phyloP scores from a whole-genome alignment of 371 early-diverging fungal species.

The Mycotypha africana region DNA sequence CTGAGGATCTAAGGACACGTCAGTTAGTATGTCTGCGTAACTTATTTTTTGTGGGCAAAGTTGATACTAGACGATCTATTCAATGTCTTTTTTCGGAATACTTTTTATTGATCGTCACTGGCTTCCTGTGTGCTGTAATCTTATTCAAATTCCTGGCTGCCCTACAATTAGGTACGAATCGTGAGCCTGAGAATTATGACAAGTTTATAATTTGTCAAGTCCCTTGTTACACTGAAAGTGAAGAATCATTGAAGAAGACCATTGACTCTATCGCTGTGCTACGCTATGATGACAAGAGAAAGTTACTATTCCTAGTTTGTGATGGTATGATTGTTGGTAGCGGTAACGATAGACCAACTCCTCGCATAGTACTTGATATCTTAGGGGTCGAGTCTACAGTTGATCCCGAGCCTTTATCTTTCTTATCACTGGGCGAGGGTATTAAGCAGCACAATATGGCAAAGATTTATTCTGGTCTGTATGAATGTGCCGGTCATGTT shows the following conservation, averaged over 20 bases:
- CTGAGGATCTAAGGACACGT: slow-evolving; percentile 23
- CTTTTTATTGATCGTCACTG: slow-evolving; percentile 71
- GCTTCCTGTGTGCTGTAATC: slow-evolving; percentile 77
- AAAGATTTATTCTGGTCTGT: slow-evolving; percentile 94
- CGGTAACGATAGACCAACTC: slow-evolving; percentile 94
- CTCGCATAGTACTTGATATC: slow-evolving; percentile 90
- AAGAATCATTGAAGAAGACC: slow-evolving; percentile 88
- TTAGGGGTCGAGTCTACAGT: slow-evolving; percentile 78
- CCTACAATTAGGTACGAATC: slow-evolving; percentile 71
- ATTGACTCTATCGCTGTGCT: slow-evolving; percentile 86
- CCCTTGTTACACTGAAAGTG: slow-evolving; percentile 98
- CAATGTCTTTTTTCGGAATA: slow-evolving; percentile 84
- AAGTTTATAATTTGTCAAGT: slow-evolving; percentile 84
- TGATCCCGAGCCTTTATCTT: slow-evolving; percentile 82
- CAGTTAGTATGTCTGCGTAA: slow-evolving; percentile 68
- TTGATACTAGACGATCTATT: slow-evolving; percentile 74
- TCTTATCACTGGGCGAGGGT: slow-evolving; percentile 85
- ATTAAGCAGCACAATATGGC: slow-evolving; percentile 85
- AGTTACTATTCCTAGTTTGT: slow-evolving; percentile 82
- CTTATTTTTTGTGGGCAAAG: slow-evolving; percentile 77
- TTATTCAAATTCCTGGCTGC: slow-evolving; percentile 91
- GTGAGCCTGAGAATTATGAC: slow-evolving; percentile 85
- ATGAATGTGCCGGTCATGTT: slow-evolving; percentile 75
- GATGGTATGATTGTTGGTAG: slow-evolving; percentile 89
- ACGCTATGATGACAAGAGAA: slow-evolving; percentile 88